These are phyloP conservation scores for Wolfiporia cocos DNA, from an alignment of 1,284 basidiomycete genomes.

Conservation along the genomic window DNA sequence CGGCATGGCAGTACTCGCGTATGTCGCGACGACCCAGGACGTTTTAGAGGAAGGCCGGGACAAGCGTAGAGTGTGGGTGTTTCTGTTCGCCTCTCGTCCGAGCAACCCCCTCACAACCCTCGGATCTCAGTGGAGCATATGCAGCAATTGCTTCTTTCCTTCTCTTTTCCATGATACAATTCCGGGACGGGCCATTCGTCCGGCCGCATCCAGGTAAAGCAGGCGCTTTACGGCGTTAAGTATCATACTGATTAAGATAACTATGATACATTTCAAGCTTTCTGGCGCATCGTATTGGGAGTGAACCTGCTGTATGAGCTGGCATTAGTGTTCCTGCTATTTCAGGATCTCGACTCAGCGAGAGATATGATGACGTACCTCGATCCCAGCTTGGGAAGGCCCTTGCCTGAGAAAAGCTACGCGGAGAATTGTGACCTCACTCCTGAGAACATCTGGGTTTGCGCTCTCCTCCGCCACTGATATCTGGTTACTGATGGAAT, in stretches of 20 bases:
- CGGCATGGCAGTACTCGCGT: constrained; percentile 62
- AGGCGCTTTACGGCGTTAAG: no score
- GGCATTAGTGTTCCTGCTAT: constrained; percentile 73
- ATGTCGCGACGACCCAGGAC: constrained; percentile 74
- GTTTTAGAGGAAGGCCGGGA: constrained; percentile 73
- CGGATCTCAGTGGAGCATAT: constrained; percentile 51
- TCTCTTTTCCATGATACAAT: constrained; percentile 78
- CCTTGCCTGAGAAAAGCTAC: constrained; percentile 77
- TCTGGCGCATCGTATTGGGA: constrained; percentile 72
- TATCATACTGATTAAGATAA: no score
- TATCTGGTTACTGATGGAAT: background rate
- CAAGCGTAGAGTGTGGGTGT: constrained; percentile 71
- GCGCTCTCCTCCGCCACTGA: constrained; percentile 14
- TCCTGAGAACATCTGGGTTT: constrained; percentile 60
- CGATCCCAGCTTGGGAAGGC: constrained; percentile 63
- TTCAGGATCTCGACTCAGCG: constrained; percentile 77
- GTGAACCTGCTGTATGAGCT: constrained; percentile 79
- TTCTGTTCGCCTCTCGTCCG: constrained; percentile 10
- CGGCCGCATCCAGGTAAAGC: constrained; percentile 29
- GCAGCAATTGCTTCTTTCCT: constrained; percentile 67
- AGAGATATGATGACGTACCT: constrained; percentile 71
- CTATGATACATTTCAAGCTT: constrained; percentile 41
- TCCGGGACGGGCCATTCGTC: constrained; percentile 69
- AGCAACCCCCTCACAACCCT: constrained; percentile 3
- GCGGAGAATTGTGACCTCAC: constrained; percentile 73